A percentile compares a stretch with the other conserved stretches of the same genome.
These are phyloP conservation scores for Penicillium brevicompactum DNA, from an alignment of 2,329 filamentous ascomycete species.

Conservation along the genomic window DNA sequence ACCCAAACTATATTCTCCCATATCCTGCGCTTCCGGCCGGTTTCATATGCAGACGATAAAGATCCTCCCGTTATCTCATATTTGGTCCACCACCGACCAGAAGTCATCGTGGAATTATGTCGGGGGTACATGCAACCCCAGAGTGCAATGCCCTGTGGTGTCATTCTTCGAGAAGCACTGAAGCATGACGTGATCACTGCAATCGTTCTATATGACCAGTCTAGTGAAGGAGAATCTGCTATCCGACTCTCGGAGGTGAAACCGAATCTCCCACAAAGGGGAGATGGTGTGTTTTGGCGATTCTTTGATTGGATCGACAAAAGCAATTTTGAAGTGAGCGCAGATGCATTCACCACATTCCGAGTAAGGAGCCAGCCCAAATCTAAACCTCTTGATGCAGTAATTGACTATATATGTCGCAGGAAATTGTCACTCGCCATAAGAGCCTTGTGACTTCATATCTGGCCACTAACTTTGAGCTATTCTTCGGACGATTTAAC, in stretches of 20 bases:
- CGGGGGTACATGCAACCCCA: conserved; percentile 87
- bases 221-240: conserved; percentile 70
- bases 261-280: conserved; percentile 72
- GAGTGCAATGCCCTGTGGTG: conserved; percentile 87
- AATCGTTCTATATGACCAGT: conserved; percentile 90
- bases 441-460: conserved; percentile 89
- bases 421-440: conserved; percentile 94
- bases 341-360: conserved; percentile 97
- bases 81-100: conserved; percentile 81
- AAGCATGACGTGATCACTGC: conserved; percentile 91
- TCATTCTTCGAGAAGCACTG: conserved; percentile 82
- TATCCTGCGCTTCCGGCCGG: conserved; percentile 84
- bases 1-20: conserved; percentile 95
- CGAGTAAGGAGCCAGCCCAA: conserved; percentile 60
- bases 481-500: conserved; percentile 93
- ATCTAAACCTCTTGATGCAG: not conserved
- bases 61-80: conserved; percentile 87
- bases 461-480: conserved; percentile 83
- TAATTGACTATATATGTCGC: conserved; percentile 3
- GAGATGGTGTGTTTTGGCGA: conserved; percentile 88
- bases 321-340: conserved; percentile 93
- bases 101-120: conserved; percentile 85
- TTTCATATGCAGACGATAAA: conserved; percentile 60
- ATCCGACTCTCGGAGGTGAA: conserved; percentile 78
- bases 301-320: conserved; percentile 98